A percentile compares a stretch with the other conserved stretches of the same genome.
These are phyloP conservation scores for Cutaneotrichosporon sp. DNA, from an alignment of 1,284 basidiomycete species.

Conservation along the genomic window DNA sequence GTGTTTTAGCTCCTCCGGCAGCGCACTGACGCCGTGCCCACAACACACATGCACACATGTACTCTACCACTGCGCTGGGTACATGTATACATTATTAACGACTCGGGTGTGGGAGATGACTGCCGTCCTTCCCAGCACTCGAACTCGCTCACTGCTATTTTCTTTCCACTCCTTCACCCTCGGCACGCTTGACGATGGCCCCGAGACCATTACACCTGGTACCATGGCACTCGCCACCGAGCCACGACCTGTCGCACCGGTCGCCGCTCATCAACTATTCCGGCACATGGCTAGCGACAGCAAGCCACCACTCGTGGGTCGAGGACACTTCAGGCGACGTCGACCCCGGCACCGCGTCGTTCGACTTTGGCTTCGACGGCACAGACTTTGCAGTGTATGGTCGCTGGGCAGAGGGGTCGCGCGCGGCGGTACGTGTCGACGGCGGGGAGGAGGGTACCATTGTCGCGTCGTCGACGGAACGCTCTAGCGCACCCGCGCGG, in stretches of 20 bases:
- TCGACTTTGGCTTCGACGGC: conserved; percentile 1
- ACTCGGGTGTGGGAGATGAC: too few relatives aligned
- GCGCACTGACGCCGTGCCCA: too few relatives aligned
- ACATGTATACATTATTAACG: too few relatives aligned
- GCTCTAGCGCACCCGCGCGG: neutral
- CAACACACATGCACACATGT: too few relatives aligned
- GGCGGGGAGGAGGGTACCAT: neutral
- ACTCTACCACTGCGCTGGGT: too few relatives aligned
- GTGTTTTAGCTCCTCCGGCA: too few relatives aligned
- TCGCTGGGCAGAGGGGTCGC: neutral
- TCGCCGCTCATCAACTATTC: conserved; percentile 1
- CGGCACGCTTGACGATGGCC: neutral
- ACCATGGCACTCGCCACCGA: neutral
- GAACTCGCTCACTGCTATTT: neutral
- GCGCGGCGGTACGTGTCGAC: neutral
- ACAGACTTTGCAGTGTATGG: conserved; percentile 2
- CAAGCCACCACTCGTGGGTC: neutral
- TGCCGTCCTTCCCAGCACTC: neutral
- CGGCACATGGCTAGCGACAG: neutral
- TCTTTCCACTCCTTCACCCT: too few relatives aligned
- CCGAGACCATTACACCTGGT: neutral
- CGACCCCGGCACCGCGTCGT: neutral
- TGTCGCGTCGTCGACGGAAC: neutral
- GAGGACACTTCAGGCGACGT: neutral
- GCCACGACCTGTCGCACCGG: neutral